Conservation (phyloP, 2,329 filamentous ascomycete genomes). For the Pseudogymnoascus sp. region DNA sequence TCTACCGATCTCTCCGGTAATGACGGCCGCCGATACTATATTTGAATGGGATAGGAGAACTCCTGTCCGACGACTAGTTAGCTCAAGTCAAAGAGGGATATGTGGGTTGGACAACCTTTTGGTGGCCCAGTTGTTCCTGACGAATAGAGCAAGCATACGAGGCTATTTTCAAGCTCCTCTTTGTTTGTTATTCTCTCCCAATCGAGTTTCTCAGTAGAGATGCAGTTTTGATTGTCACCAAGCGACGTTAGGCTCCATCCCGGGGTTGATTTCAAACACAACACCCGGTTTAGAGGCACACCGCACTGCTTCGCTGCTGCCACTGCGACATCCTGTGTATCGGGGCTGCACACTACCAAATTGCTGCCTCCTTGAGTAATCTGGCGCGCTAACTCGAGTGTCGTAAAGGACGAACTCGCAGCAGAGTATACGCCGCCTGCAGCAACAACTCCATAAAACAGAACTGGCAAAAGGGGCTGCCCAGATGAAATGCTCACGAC, state of each 20-base stretch:
- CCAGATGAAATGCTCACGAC: constrained; percentile 50
- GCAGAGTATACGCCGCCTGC: constrained; percentile 71
- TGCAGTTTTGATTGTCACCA: constrained; percentile 47
- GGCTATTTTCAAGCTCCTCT: constrained; percentile 38
- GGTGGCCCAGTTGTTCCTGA: constrained; percentile 73
- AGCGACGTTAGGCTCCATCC: constrained; percentile 48
- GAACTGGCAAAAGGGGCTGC: constrained; percentile 49
- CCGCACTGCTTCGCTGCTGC: constrained; percentile 40
- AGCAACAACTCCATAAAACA: constrained; percentile 67
- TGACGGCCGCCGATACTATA: constrained; percentile 52
- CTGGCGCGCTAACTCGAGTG: constrained; percentile 66
- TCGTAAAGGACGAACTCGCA: constrained; percentile 61
- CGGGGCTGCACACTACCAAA: constrained; percentile 56
- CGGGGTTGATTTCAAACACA: constrained; percentile 49
- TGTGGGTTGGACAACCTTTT: constrained; percentile 40
- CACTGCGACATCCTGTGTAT: constrained; percentile 54
- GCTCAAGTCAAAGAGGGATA: background rate
- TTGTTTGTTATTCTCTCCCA: constrained; percentile 53
- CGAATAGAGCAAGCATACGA: constrained; percentile 66
- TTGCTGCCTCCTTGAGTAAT: constrained; percentile 59
- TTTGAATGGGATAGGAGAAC: constrained; percentile 64
- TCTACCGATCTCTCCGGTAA: constrained; percentile 28
- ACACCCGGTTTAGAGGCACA: constrained; percentile 48
- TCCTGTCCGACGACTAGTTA: constrained; percentile 40
- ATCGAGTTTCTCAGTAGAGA: constrained; percentile 36